These are phyloP conservation scores for Echites panduratus DNA, from an alignment of 257 asterid species.

Conservation along the genomic window DNA sequence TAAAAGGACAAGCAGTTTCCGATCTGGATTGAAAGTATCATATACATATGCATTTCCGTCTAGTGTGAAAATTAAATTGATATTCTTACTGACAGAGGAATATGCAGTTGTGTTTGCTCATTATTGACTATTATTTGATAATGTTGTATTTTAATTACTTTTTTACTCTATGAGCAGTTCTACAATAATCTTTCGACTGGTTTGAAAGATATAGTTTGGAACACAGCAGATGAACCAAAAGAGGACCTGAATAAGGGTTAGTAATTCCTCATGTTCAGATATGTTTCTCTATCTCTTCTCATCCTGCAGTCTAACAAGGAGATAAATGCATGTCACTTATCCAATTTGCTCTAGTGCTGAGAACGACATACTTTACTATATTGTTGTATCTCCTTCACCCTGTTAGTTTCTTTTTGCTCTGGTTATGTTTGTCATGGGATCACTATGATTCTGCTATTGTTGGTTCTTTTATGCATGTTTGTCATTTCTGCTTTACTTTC, in stretches of 20 bases:
- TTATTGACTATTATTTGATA: not conserved
- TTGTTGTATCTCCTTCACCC: not conserved
- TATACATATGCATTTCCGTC: not conserved
- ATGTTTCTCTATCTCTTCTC: not conserved
- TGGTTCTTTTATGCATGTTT: not conserved
- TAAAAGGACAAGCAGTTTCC: not conserved
- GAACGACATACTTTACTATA: not conserved
- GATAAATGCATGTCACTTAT: too few relatives aligned
- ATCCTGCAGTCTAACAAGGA: not conserved
- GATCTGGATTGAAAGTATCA: not conserved
- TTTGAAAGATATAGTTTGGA: constrained; percentile 91
- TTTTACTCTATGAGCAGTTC: constrained; percentile 40
- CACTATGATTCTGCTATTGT: not conserved
- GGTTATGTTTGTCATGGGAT: too few relatives aligned
- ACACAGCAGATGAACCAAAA: constrained; percentile 49
- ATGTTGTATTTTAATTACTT: not conserved
- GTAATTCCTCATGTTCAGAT: constrained; percentile 8
- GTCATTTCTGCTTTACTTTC: not conserved
- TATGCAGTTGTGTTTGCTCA: not conserved
- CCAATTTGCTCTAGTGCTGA: not conserved
- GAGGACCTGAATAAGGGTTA: constrained; percentile 42
- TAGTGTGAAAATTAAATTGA: not conserved
- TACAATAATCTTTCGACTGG: constrained; percentile 84
- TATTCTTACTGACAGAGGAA: not conserved
- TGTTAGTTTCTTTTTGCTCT: not conserved